Percentiles rank a stretch among this genome's conserved stretches.
These are phyloP conservation scores for Colletotrichum sp. DNA, from an alignment of 2,329 filamentous ascomycete species.

Conservation along the genomic window DNA sequence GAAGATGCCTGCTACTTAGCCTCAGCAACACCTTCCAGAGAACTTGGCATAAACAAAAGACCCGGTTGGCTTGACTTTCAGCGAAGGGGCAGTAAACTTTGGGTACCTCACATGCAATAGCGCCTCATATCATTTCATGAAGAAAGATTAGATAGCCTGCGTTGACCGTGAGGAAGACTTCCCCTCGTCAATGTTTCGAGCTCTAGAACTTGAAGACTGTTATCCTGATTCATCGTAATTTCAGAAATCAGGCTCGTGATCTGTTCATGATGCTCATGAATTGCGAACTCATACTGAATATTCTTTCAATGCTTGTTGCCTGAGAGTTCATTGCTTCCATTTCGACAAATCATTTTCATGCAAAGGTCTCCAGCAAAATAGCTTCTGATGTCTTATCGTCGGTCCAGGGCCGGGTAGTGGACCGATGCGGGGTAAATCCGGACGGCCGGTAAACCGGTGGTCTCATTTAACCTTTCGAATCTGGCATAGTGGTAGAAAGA, in stretches of 20 bases:
- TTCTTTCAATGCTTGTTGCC: background rate
- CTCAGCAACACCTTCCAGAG: background rate
- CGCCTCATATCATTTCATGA: background rate
- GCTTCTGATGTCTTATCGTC: background rate
- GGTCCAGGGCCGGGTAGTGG: background rate
- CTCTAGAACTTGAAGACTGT: too few relatives aligned
- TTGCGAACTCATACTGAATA: background rate
- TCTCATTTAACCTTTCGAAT: constrained; percentile 5
- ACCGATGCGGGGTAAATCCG: background rate
- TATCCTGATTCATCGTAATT: background rate
- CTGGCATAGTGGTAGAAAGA: background rate
- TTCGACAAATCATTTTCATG: background rate
- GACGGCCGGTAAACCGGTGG: background rate
- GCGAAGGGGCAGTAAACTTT: background rate
- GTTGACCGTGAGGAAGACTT: too few relatives aligned
- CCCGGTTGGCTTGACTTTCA: background rate
- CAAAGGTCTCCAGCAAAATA: background rate
- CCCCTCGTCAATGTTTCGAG: too few relatives aligned
- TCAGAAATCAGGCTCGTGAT: background rate
- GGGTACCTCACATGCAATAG: background rate
- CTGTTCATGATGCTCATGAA: background rate
- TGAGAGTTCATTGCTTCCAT: background rate
- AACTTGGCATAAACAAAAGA: background rate
- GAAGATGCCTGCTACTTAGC: background rate
- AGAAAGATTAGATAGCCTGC: background rate